These are phyloP conservation scores for Microdochium paspali DNA, from an alignment of 2,329 filamentous ascomycete species.

Conservation along the genomic window DNA sequence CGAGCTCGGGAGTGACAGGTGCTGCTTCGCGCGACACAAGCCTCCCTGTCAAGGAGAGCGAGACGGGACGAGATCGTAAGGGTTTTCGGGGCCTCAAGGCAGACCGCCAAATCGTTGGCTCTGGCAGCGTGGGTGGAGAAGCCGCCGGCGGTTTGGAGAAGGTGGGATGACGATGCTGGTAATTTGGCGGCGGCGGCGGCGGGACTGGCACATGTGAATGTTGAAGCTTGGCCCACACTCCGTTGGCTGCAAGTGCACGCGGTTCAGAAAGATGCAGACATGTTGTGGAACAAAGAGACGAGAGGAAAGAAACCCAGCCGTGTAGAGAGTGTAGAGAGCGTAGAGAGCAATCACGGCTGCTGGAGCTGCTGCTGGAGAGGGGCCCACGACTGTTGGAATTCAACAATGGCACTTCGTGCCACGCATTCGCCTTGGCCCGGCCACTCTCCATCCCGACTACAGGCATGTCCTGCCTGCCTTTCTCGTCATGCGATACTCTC, in stretches of 20 bases:
- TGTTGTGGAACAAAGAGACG: too few relatives aligned
- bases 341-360: too few relatives aligned
- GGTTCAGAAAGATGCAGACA: not conserved
- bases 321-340: not conserved
- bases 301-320: too few relatives aligned
- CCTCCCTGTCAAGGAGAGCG: too few relatives aligned
- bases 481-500: too few relatives aligned
- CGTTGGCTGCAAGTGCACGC: not conserved
- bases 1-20: too few relatives aligned
- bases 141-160: not conserved
- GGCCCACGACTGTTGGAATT: too few relatives aligned
- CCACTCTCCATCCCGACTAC: too few relatives aligned
- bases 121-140: not conserved
- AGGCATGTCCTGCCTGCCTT: too few relatives aligned
- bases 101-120: not conserved
- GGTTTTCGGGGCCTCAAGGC: not conserved
- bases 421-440: not conserved
- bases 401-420: not conserved
- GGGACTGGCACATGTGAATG: not conserved
- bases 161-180: not conserved
- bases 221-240: not conserved
- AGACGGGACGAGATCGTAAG: not conserved
- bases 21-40: too few relatives aligned
- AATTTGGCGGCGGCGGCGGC: not conserved
- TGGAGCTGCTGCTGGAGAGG: too few relatives aligned